Evolutionary conservation across 2,329 filamentous ascomycete species (phyloP).

Genomic region (Ophiosphaerella herpotricha): DNA sequence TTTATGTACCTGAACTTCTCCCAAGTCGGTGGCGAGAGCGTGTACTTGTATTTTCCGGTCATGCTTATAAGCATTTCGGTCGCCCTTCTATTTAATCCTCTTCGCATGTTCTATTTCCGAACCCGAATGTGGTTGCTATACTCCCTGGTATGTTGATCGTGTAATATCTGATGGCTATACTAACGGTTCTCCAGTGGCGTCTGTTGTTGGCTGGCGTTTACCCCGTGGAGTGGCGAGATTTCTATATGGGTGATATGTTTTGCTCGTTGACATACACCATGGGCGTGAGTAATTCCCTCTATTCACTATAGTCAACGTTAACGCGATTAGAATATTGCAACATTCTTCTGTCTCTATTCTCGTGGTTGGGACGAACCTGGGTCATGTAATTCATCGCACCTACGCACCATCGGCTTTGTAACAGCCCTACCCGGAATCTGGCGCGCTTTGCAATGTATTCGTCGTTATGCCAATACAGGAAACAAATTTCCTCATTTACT

Average conservation of each 20-base stretch:
- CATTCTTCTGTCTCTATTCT: conserved; percentile 96
- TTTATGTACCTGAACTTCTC: conserved; percentile 90
- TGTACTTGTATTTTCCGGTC: conserved; percentile 88
- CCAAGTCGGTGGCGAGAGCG: conserved; percentile 63
- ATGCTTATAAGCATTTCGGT: conserved; percentile 73
- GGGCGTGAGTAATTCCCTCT: conserved; percentile 63
- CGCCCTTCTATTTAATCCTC: conserved; percentile 74
- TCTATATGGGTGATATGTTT: conserved; percentile 97
- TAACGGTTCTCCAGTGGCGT: conserved; percentile 67
- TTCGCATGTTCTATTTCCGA: conserved; percentile 72
- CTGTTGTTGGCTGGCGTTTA: conserved; percentile 84
- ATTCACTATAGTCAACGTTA: background rate
- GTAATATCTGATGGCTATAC: conserved; percentile 6
- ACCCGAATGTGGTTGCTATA: conserved; percentile 86
- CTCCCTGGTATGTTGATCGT: conserved; percentile 69
- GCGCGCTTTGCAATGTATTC: conserved; percentile 87
- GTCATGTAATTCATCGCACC: conserved; percentile 85
- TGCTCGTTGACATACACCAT: conserved; percentile 92
- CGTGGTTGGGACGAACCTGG: conserved; percentile 72
- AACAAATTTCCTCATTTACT: conserved; percentile 91
- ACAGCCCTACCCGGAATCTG: conserved; percentile 81
- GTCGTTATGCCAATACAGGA: conserved; percentile 83
- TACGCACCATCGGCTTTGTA: conserved; percentile 84
- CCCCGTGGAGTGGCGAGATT: conserved; percentile 94
- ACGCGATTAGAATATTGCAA: conserved; percentile 70